Conservation (phyloP, 345 rosid species). For the thale cress (Arabidopsis thaliana) region TAIR10.1 NC_003070.9:4290501-4291000, state of each 20-base stretch:
- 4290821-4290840: constrained; percentile 43
- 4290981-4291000: constrained; percentile 26
- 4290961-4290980: not conserved
- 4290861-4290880: not conserved
- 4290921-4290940: not conserved
- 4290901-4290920: too few species aligned
- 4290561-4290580: constrained; percentile 68
- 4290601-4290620: constrained; percentile 68
- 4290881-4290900: not conserved
- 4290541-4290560: constrained; percentile 58
- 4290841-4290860: not conserved
- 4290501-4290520: constrained; percentile 62
- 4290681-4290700: constrained; percentile 60
- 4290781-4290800: constrained; percentile 73
- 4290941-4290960: constrained; percentile 13
- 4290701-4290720: constrained; percentile 81
- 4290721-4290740: constrained; percentile 60
- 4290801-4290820: constrained; percentile 53
- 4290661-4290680: constrained; percentile 82
- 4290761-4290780: constrained; percentile 71
- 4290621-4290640: constrained; percentile 82
- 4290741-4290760: constrained; percentile 76
- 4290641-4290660: constrained; percentile 83
- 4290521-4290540: constrained; percentile 52
- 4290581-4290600: constrained; percentile 74